Evolutionary conservation across 2,329 filamentous ascomycete species (phyloP).

Genomic region (Tolypocladium ovalisporum): DNA sequence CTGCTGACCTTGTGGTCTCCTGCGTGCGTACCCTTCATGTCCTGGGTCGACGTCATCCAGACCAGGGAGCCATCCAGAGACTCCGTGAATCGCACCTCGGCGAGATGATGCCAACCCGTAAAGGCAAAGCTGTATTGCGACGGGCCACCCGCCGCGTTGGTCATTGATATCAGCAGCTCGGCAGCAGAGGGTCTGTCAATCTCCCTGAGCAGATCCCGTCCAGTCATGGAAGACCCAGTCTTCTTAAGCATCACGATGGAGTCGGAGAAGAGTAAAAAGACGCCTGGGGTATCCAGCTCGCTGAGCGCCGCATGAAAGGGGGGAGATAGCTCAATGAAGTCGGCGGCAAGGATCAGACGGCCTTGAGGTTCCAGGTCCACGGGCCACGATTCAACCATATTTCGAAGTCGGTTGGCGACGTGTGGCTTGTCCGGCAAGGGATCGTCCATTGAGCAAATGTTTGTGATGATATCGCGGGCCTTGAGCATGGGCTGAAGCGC

Average conservation of each 20-base stretch:
- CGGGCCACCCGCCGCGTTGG: constrained; percentile 48
- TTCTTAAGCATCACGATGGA: constrained; percentile 70
- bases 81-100: constrained; percentile 63
- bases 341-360: constrained; percentile 69
- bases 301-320: constrained; percentile 47
- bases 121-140: constrained; percentile 64
- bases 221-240: constrained; percentile 50
- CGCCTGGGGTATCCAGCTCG: constrained; percentile 44
- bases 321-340: constrained; percentile 65
- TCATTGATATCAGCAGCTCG: constrained; percentile 51
- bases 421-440: constrained; percentile 60
- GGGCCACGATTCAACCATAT: constrained; percentile 71
- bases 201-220: constrained; percentile 71
- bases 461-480: constrained; percentile 85
- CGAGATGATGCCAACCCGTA: constrained; percentile 58
- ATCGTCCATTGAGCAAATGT: constrained; percentile 88
- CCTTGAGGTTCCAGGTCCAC: constrained; percentile 59
- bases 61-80: constrained; percentile 52
- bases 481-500: constrained; percentile 75
- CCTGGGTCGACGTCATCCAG: constrained; percentile 56
- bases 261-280: constrained; percentile 79
- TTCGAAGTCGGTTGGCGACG: constrained; percentile 61
- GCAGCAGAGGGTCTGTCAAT: constrained; percentile 69
- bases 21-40: constrained; percentile 44
- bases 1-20: constrained; percentile 30